These are phyloP conservation scores for Russula abietina DNA, from an alignment of 768 basidiomycete species.

Conservation along the genomic window DNA sequence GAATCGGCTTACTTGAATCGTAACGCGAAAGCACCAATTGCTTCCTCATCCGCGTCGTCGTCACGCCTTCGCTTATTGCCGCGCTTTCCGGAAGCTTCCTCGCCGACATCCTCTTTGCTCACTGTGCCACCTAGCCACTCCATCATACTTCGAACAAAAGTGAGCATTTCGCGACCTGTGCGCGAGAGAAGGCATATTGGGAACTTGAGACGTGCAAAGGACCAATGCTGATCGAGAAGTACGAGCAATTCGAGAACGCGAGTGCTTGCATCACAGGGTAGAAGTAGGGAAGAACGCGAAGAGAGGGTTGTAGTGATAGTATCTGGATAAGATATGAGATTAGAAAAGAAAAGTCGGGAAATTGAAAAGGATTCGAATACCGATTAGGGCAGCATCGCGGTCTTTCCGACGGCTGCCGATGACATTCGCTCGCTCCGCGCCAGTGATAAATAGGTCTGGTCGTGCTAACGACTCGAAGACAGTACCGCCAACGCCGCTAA, in stretches of 20 bases:
- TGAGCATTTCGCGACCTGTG: conserved; percentile 89
- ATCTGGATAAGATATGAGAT: conserved; percentile 42
- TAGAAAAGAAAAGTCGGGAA: conserved; percentile 7
- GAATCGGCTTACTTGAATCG: conserved; percentile 72
- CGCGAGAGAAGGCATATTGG: conserved; percentile 93
- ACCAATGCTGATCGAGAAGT: conserved; percentile 96
- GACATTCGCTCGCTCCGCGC: conserved; percentile 79
- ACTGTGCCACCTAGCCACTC: conserved; percentile 98
- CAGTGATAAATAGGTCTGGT: conserved; percentile 91
- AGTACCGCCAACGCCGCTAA: conserved; percentile 65
- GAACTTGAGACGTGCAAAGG: conserved; percentile 72
- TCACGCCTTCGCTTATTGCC: conserved; percentile 42
- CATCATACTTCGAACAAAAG: conserved; percentile 94
- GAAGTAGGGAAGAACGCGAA: conserved; percentile 72
- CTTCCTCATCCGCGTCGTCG: conserved; percentile 64
- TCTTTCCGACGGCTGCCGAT: conserved; percentile 84
- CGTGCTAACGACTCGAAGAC: conserved; percentile 82
- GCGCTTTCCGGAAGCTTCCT: conserved; percentile 51
- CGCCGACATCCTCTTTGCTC: conserved; percentile 86
- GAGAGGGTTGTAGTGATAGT: conserved; percentile 82
- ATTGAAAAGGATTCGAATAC: conserved; percentile 36
- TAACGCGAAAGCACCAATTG: conserved; percentile 76
- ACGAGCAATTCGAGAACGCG: conserved; percentile 95
- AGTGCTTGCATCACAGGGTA: conserved; percentile 92
- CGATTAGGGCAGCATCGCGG: conserved; percentile 81